These are phyloP conservation scores for Santalum album DNA, from an alignment of 164 flowering plant species.

Conservation along the genomic window DNA sequence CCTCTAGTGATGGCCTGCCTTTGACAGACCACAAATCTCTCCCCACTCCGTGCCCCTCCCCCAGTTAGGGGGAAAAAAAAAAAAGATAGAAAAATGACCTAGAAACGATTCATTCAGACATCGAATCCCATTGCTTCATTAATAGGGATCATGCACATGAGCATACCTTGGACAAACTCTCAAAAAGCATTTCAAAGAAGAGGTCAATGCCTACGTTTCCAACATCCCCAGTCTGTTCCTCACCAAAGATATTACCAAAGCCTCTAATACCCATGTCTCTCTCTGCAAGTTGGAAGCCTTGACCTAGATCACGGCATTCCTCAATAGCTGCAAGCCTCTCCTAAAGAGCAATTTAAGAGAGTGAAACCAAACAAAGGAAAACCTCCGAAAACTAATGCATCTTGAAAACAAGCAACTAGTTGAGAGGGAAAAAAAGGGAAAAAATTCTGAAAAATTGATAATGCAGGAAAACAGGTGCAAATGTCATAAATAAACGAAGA, in stretches of 20 bases:
- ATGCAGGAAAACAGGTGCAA: background rate
- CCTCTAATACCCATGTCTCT: constrained; percentile 98
- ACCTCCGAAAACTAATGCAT: constrained; percentile 2
- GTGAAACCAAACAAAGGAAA: background rate
- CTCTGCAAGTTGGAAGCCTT: constrained; percentile 97
- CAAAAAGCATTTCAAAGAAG: constrained; percentile 98
- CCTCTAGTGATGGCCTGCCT: no score
- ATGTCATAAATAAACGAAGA: background rate
- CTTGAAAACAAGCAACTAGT: no score
- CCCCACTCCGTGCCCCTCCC: no score
- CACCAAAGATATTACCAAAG: constrained; percentile 96
- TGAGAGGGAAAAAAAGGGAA: no score
- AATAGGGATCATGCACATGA: constrained; percentile 1
- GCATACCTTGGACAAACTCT: constrained; percentile 89
- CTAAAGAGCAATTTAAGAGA: constrained; percentile 22
- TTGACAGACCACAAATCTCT: no score
- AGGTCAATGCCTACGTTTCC: constrained; percentile 98
- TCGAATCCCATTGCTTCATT: background rate
- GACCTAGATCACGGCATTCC: constrained; percentile 90
- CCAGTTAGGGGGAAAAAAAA: no score
- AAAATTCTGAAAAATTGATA: no score
- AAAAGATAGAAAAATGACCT: no score
- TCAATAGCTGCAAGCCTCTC: constrained; percentile 92
- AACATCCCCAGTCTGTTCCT: constrained; percentile 96
- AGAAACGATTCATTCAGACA: background rate